These are phyloP conservation scores for Leishmania amazonensis DNA, from an alignment of 208 protist genomes.

Conservation along the genomic window DNA sequence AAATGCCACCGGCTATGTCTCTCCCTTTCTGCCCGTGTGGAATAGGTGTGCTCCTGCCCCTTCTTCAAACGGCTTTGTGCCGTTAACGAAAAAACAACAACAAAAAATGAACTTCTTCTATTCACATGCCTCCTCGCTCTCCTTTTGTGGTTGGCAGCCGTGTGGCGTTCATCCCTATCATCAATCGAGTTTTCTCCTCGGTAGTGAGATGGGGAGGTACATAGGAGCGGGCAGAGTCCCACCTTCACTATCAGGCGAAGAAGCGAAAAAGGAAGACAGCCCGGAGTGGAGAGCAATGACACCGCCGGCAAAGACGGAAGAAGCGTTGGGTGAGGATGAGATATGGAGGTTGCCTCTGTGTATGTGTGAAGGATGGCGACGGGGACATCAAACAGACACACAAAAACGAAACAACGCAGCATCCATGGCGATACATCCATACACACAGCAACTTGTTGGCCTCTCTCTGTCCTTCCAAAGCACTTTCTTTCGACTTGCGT, in stretches of 20 bases:
- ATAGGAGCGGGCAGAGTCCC: background rate
- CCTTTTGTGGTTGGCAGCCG: background rate
- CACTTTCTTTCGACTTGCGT: background rate
- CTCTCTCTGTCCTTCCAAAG: background rate
- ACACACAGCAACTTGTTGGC: background rate
- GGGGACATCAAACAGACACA: background rate
- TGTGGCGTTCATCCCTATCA: background rate
- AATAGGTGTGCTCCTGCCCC: background rate
- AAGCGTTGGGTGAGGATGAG: background rate
- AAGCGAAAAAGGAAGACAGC: conserved; percentile 8
- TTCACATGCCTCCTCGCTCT: background rate
- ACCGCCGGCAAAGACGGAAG: background rate
- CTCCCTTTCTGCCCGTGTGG: background rate
- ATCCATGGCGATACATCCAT: background rate
- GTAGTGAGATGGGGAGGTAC: conserved; percentile 3
- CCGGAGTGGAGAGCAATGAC: background rate
- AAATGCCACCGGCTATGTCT: background rate
- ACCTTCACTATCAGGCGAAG: background rate
- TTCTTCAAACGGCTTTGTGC: background rate
- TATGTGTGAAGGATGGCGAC: background rate
- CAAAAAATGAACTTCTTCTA: background rate
- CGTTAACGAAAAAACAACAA: background rate
- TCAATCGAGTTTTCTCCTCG: background rate
- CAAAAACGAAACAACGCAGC: background rate
- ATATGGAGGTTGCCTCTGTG: background rate